These are phyloP conservation scores for Jamesozyma spencerorum DNA, from an alignment of 805 yeast species.

Conservation along the genomic window DNA sequence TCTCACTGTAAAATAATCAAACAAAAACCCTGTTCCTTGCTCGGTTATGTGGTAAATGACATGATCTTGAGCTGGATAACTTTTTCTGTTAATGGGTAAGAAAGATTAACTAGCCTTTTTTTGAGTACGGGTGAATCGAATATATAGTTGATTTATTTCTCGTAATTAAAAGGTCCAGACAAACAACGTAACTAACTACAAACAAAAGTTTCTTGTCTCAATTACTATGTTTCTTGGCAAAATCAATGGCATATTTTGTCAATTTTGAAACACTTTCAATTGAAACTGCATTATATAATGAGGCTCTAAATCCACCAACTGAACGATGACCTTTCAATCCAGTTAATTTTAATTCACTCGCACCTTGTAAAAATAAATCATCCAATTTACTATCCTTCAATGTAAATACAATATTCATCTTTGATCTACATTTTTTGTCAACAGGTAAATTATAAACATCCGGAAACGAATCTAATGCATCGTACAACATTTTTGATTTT, in stretches of 20 bases:
- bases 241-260: constrained; percentile 48
- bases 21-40: constrained; percentile 59
- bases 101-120: constrained; percentile 35
- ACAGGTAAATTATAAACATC: constrained; percentile 60
- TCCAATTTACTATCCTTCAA: constrained; percentile 56
- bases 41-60: constrained; percentile 34
- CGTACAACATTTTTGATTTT: constrained; percentile 60
- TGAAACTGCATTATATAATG: constrained; percentile 81
- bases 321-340: constrained; percentile 95
- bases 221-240: constrained; percentile 37
- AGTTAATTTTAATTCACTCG: constrained; percentile 47
- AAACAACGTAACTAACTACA: no score
- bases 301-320: constrained; percentile 94
- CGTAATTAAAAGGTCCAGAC: constrained; percentile 26
- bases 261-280: constrained; percentile 49
- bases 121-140: constrained; percentile 52
- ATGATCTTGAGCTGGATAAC: constrained; percentile 58
- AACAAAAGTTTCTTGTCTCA: no score
- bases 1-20: no score
- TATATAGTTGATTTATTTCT: constrained; percentile 7
- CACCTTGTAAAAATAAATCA: constrained; percentile 57
- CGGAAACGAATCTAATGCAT: constrained; percentile 57
- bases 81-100: constrained; percentile 38
- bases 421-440: constrained; percentile 53
- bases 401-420: constrained; percentile 91